Percentiles rank a stretch among this genome's conserved stretches.
Evolutionary conservation across 2,329 filamentous ascomycete species (phyloP).

Genomic region (Paraconiothyrium brasiliense): DNA sequence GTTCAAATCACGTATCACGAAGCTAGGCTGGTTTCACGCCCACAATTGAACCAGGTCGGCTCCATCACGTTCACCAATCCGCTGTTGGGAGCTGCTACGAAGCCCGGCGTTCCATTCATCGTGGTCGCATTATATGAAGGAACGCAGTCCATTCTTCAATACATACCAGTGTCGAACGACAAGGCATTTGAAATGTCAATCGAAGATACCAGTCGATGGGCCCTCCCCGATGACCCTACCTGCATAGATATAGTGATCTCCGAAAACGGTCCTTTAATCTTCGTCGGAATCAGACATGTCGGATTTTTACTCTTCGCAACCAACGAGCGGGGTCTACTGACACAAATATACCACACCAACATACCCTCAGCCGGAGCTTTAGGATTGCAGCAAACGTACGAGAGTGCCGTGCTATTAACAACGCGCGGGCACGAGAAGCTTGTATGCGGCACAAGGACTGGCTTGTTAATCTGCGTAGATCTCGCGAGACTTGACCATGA

Average conservation of each 20-base stretch:
- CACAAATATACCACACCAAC: slow-evolving; percentile 22
- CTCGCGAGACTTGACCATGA: not conserved
- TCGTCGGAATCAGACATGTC: slow-evolving; percentile 42
- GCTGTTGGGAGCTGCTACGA: slow-evolving; percentile 35
- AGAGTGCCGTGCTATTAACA: slow-evolving; percentile 39
- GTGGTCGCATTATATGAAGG: slow-evolving; percentile 32
- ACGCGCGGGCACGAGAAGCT: slow-evolving; percentile 26
- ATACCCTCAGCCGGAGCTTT: slow-evolving; percentile 15
- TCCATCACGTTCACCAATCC: slow-evolving; percentile 28
- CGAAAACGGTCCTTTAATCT: slow-evolving; percentile 28
- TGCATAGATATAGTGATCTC: slow-evolving; percentile 44
- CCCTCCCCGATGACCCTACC: slow-evolving; percentile 41
- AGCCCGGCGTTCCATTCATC: slow-evolving; percentile 25
- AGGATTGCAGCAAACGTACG: slow-evolving; percentile 35
- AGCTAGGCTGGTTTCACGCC: slow-evolving; percentile 33
- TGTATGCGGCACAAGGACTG: slow-evolving; percentile 50
- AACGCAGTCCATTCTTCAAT: slow-evolving; percentile 33
- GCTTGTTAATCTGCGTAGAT: slow-evolving; percentile 35
- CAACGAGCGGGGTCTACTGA: slow-evolving; percentile 15
- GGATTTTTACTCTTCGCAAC: slow-evolving; percentile 35
- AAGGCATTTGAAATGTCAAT: slow-evolving; percentile 25
- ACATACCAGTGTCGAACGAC: slow-evolving; percentile 27
- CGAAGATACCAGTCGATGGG: slow-evolving; percentile 18
- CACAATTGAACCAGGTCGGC: slow-evolving; percentile 26
- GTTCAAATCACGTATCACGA: slow-evolving; percentile 44